phyloP scores from a whole-genome alignment of 768 basidiomycete genomes.

The Baorangia bicolor region DNA sequence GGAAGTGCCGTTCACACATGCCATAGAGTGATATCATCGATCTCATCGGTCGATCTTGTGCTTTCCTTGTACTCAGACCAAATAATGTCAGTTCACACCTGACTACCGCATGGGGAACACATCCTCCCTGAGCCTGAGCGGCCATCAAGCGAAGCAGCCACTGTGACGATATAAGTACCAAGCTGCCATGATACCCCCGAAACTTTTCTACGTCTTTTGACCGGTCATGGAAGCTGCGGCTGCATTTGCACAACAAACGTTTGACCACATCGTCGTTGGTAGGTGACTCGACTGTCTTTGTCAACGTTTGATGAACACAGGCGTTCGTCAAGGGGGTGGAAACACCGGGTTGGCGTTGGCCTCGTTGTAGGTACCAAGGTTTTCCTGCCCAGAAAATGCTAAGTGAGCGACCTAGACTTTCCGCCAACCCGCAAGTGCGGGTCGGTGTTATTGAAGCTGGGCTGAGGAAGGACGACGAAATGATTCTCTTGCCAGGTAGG shows the following conservation, averaged over 20 bases:
- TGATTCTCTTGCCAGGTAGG: conserved; percentile 12
- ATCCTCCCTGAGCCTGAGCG: not conserved
- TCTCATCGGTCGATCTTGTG: not conserved
- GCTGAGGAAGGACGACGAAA: conserved; percentile 11
- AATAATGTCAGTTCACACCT: not conserved
- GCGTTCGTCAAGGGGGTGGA: conserved; percentile 8
- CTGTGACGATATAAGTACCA: not conserved
- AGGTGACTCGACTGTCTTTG: not conserved
- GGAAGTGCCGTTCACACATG: not conserved
- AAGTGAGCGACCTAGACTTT: conserved; percentile 7
- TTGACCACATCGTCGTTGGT: conserved; percentile 21
- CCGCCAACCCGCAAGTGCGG: not conserved
- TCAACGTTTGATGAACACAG: not conserved
- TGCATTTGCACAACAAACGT: conserved; percentile 7
- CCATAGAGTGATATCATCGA: not conserved
- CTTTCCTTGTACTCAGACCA: not conserved
- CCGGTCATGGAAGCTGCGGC: conserved; percentile 4
- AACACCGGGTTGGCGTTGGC: conserved; percentile 16
- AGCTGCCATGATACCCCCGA: not conserved
- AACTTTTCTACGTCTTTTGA: not conserved
- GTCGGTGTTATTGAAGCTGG: conserved; percentile 18
- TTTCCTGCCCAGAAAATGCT: not conserved
- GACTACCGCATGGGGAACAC: not conserved
- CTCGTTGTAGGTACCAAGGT: conserved; percentile 5
- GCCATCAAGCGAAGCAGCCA: not conserved